Evolutionary conservation across 768 basidiomycete genomes (phyloP).

Genomic region (Amanita molliuscula): DNA sequence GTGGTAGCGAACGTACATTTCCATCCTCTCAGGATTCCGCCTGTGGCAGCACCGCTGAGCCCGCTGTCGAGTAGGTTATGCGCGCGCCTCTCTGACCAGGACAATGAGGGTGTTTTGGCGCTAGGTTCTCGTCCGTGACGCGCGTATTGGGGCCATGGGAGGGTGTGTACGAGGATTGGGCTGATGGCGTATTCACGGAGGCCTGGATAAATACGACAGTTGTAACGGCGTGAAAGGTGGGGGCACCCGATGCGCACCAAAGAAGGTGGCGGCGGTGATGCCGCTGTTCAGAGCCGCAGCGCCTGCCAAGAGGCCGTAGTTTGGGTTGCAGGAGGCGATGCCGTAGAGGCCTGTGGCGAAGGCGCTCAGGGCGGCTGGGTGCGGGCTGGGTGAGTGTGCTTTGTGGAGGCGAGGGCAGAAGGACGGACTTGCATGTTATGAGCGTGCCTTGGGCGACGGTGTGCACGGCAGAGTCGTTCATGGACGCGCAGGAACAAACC

Average conservation of each 20-base stretch:
- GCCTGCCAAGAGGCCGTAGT: slow-evolving; percentile 34
- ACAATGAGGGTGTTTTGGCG: slow-evolving; percentile 15
- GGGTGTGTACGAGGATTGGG: slow-evolving; percentile 40
- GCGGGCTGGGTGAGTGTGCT: slow-evolving; percentile 12
- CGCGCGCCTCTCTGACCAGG: slow-evolving; percentile 45
- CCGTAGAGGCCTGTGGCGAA: slow-evolving; percentile 33
- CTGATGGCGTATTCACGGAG: slow-evolving; percentile 68
- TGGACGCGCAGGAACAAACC: slow-evolving; percentile 6
- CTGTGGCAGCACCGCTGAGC: slow-evolving; percentile 62
- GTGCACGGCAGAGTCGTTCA: slow-evolving; percentile 22
- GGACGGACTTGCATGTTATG: slow-evolving; percentile 77
- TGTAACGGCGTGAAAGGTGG: neutral
- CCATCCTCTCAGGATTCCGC: slow-evolving; percentile 43
- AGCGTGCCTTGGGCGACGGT: slow-evolving; percentile 49
- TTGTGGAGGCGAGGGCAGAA: slow-evolving; percentile 16
- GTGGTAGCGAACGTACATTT: slow-evolving; percentile 36
- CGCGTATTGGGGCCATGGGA: slow-evolving; percentile 39
- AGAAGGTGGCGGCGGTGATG: slow-evolving; percentile 65
- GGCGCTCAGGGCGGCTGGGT: slow-evolving; percentile 48
- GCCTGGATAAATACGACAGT: slow-evolving; percentile 28
- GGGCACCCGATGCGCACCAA: slow-evolving; percentile 41
- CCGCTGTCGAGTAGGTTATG: slow-evolving; percentile 59
- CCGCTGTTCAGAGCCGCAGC: slow-evolving; percentile 65
- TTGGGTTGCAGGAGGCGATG: slow-evolving; percentile 37
- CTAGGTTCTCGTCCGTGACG: slow-evolving; percentile 25